Evolutionary conservation across 768 basidiomycete species (phyloP), one percentile per base, ranked within the genome.

Genomic region (Suillus cothurnatus): DNA sequence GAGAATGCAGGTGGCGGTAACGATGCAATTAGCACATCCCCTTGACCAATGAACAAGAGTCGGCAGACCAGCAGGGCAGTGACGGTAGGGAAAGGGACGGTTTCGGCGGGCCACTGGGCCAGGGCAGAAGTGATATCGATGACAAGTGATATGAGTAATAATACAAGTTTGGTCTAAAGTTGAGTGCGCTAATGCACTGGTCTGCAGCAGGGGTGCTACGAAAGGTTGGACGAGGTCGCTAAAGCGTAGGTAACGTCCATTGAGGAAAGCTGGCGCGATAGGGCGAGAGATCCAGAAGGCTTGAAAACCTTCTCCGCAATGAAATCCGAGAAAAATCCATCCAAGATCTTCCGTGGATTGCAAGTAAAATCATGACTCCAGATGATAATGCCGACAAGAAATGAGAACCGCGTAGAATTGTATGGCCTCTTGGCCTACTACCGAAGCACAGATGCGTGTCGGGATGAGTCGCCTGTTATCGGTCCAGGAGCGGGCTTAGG

Each of bases 401-500:
- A 75, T 72, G 67, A 72, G 66, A 60, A 67, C 53, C 53, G 64
- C 14, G 21, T 43, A 43, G 9, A 26, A 39, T 26, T 21, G 63
- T 56, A 39, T 49, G 64, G 49, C 64, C 64, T 32, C 60, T 74
- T 56, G 67, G 53, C 64, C 62, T 41, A 60, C 76, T 68, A 76
- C 74, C 74, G 74, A 50, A 76, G 76, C 39, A 74, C 68, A 36
- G 74, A 76, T 62, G 63, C 47, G 4, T 77, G 74, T 71, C 74
- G 75, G 34, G 71, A 68, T 15, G 76, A 69, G 56, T 76, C 74
- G 53, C 71, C 65, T 26, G 75, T 73, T 26, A 74, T 76, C 50
- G 73, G 68, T 59, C 74, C 73, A 26, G 78, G 77, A 61, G 86
- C 85, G 7, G 89, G 88, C 71, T 89, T 90, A 17, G 86, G 88